Conservation (phyloP, 2,329 filamentous ascomycete species). For the Ophiostoma quercus region DNA sequence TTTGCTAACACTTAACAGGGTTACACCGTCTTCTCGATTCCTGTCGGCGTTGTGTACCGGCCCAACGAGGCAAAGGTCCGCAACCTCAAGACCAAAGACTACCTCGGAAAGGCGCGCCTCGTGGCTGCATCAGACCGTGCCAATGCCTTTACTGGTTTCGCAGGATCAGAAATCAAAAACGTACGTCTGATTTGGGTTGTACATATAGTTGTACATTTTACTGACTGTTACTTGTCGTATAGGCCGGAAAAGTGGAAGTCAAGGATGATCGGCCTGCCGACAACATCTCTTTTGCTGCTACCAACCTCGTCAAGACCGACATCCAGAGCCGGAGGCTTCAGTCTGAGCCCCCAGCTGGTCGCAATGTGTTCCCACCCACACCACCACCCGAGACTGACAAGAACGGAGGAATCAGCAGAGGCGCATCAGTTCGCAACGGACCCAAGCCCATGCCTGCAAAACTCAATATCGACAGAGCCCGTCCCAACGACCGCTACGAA, state of each 20-base stretch:
- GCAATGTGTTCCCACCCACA: conserved; percentile 93
- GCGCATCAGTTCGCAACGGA: conserved; percentile 57
- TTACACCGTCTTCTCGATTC: conserved; percentile 97
- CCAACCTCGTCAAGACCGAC: conserved; percentile 85
- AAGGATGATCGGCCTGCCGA: conserved; percentile 78
- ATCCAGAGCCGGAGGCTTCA: conserved; percentile 76
- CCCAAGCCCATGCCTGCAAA: conserved; percentile 57
- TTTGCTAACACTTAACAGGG: conserved; percentile 50
- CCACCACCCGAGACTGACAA: conserved; percentile 87
- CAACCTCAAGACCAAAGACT: conserved; percentile 96
- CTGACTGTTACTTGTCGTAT: background rate
- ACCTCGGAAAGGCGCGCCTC: conserved; percentile 89
- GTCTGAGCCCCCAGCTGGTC: conserved; percentile 72
- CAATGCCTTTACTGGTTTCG: conserved; percentile 78
- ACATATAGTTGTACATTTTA: background rate
- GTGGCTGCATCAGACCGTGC: conserved; percentile 79
- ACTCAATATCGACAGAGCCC: conserved; percentile 56
- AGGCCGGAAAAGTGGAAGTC: conserved; percentile 50
- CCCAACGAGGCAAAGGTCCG: conserved; percentile 98
- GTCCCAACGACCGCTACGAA: conserved; percentile 51
- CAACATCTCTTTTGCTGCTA: conserved; percentile 84
- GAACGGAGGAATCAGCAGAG: conserved; percentile 43
- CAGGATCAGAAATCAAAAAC: conserved; percentile 73
- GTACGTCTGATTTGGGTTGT: conserved; percentile 38
- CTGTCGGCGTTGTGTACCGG: conserved; percentile 88